Evolutionary conservation across 768 basidiomycete species (phyloP).

Genomic region (Mrakia hoshinonis): DNA sequence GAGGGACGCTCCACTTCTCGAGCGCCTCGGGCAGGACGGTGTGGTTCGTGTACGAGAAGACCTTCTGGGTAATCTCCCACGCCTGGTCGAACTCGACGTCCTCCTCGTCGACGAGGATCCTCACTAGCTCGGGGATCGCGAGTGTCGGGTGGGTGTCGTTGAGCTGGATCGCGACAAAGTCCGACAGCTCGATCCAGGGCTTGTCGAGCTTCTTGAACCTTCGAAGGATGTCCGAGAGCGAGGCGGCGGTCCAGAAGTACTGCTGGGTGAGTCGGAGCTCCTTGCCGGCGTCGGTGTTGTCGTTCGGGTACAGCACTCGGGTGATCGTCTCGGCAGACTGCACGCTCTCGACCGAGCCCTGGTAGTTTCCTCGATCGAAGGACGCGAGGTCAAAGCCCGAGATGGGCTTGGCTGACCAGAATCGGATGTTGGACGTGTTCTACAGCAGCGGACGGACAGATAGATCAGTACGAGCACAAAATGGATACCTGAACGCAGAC

Average conservation of each 20-base stretch:
- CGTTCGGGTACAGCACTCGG: slow-evolving; percentile 90
- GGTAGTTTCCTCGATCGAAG: slow-evolving; percentile 25
- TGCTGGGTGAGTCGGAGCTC: slow-evolving; percentile 66
- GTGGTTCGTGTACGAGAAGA: slow-evolving; percentile 40
- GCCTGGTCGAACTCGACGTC: slow-evolving; percentile 72
- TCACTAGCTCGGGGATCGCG: slow-evolving; percentile 65
- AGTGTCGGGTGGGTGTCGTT: slow-evolving; percentile 46
- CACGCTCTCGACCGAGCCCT: slow-evolving; percentile 60
- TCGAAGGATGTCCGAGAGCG: slow-evolving; percentile 27
- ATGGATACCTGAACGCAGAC: too few species aligned
- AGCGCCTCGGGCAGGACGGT: slow-evolving; percentile 27
- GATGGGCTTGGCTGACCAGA: slow-evolving; percentile 55
- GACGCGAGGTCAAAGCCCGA: slow-evolving; percentile 31
- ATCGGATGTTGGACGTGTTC: slow-evolving; percentile 77
- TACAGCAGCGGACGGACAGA: too few species aligned
- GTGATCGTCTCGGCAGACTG: slow-evolving; percentile 91
- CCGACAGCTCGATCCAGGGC: slow-evolving; percentile 68
- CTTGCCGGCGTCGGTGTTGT: slow-evolving; percentile 52
- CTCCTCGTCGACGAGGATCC: slow-evolving; percentile 61
- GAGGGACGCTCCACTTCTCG: slow-evolving; percentile 79
- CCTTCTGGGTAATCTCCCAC: slow-evolving; percentile 80
- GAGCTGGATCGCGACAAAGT: slow-evolving; percentile 84
- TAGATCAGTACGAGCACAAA: too few species aligned
- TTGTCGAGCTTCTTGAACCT: slow-evolving; percentile 53
- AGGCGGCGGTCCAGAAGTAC: slow-evolving; percentile 22